Conservation (phyloP, 2,329 filamentous ascomycete species). For the Sarocladium brachiariae region DNA sequence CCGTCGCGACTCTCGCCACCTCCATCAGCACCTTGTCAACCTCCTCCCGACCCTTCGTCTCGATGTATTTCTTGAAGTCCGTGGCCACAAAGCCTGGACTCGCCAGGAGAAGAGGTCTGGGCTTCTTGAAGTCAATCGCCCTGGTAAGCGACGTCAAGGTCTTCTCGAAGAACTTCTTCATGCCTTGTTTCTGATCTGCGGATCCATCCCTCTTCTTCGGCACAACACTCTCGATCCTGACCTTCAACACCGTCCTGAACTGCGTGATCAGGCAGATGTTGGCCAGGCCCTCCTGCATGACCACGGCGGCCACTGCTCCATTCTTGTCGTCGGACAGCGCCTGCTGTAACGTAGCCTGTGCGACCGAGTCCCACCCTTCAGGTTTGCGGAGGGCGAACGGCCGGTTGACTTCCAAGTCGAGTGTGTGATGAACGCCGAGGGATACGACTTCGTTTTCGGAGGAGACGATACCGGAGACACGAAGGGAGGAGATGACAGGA, state of each 20-base stretch:
- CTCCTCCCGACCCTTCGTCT: slow-evolving; percentile 49
- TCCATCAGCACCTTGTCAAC: slow-evolving; percentile 63
- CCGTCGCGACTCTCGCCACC: slow-evolving; percentile 55
- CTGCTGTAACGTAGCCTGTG: slow-evolving; percentile 69
- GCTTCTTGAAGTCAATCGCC: slow-evolving; percentile 65
- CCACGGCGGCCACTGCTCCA: slow-evolving; percentile 79
- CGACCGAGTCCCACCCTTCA: slow-evolving; percentile 88
- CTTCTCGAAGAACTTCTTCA: slow-evolving; percentile 69
- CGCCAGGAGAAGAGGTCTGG: slow-evolving; percentile 72
- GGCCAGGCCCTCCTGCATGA: slow-evolving; percentile 84
- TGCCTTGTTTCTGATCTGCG: slow-evolving; percentile 61
- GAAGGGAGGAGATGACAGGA: slow-evolving; percentile 45
- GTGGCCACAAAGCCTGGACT: slow-evolving; percentile 82
- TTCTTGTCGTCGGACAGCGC: slow-evolving; percentile 71
- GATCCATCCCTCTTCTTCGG: slow-evolving; percentile 61
- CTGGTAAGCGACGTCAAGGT: slow-evolving; percentile 68
- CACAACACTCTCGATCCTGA: slow-evolving; percentile 54
- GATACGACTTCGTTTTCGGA: slow-evolving; percentile 46
- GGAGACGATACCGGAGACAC: slow-evolving; percentile 48
- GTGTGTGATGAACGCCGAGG: slow-evolving; percentile 51
- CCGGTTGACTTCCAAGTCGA: slow-evolving; percentile 79
- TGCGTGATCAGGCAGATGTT: slow-evolving; percentile 80
- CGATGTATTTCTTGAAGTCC: slow-evolving; percentile 70
- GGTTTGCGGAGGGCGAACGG: slow-evolving; percentile 85
- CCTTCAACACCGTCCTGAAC: slow-evolving; percentile 67